These are phyloP conservation scores for Claviceps quebecensis DNA, from an alignment of 2,329 filamentous ascomycete species.

Conservation along the genomic window DNA sequence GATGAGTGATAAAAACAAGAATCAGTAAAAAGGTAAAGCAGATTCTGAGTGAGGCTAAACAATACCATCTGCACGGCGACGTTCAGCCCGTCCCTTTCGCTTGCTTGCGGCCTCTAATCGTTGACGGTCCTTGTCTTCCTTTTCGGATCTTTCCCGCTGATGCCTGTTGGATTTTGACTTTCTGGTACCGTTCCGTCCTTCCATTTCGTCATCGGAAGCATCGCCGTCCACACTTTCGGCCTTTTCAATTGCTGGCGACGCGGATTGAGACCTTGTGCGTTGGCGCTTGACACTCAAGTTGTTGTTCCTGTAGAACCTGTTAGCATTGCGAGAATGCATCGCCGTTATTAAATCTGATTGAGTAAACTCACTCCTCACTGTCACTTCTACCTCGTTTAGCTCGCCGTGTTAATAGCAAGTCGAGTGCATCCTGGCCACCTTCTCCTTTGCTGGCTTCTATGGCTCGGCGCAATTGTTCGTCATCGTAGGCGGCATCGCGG, in stretches of 20 bases:
- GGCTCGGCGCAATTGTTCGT: constrained; percentile 75
- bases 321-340: constrained; percentile 9
- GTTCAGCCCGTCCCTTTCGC: constrained; percentile 68
- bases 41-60: background rate
- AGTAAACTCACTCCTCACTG: constrained; percentile 71
- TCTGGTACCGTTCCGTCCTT: constrained; percentile 37
- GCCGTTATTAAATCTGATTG: background rate
- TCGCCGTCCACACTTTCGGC: constrained; percentile 37
- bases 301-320: constrained; percentile 37
- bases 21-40: background rate
- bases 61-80: constrained; percentile 67
- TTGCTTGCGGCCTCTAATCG: constrained; percentile 63
- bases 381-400: constrained; percentile 78
- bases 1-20: background rate
- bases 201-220: constrained; percentile 59
- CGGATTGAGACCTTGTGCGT: constrained; percentile 65
- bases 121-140: constrained; percentile 62
- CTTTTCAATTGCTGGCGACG: constrained; percentile 36
- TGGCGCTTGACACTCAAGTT: constrained; percentile 64
- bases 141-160: constrained; percentile 49
- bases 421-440: constrained; percentile 33
- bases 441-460: constrained; percentile 94
- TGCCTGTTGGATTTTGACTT: constrained; percentile 47
- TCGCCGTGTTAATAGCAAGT: constrained; percentile 42
- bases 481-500: constrained; percentile 84